phyloP scores from a whole-genome alignment of 2,329 filamentous ascomycete species.

The Ceratocystis albifundus region DNA sequence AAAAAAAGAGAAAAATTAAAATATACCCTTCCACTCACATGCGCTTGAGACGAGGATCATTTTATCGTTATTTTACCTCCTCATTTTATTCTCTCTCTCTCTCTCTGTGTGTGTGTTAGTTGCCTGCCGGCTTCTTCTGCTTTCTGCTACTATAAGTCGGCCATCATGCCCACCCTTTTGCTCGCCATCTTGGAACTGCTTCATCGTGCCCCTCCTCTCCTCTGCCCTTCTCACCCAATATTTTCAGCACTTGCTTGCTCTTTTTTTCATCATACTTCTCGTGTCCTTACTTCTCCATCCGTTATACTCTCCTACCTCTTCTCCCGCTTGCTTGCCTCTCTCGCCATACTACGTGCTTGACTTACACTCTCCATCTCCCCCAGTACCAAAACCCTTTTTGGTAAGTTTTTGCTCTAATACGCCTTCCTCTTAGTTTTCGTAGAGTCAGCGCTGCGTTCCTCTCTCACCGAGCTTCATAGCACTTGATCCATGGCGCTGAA shows the following conservation, averaged over 20 bases:
- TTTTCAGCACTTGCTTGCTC: neutral
- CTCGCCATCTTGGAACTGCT: neutral
- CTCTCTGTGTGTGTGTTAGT: too few relatives aligned
- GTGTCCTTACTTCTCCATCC: neutral
- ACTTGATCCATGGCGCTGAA: conserved; percentile 2
- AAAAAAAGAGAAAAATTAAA: too few relatives aligned
- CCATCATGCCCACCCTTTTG: conserved; percentile 5
- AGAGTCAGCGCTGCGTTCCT: conserved; percentile 2
- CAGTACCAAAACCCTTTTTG: neutral
- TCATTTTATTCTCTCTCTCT: neutral
- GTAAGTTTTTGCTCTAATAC: neutral
- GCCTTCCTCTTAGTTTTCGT: neutral
- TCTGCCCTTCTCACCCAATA: neutral
- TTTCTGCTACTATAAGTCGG: neutral
- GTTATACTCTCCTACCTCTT: neutral
- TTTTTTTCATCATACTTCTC: neutral
- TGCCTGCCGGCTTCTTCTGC: neutral
- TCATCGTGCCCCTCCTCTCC: neutral
- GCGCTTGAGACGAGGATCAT: too few relatives aligned
- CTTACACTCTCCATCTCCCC: neutral
- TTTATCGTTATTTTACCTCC: neutral
- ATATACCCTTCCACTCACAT: too few relatives aligned
- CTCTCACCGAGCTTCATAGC: neutral
- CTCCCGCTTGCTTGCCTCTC: neutral
- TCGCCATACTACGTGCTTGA: neutral